Percentiles rank a stretch among this genome's conserved stretches.
Evolutionary conservation across 2,329 filamentous ascomycete species (phyloP).

Genomic region (Exophiala calicioides): DNA sequence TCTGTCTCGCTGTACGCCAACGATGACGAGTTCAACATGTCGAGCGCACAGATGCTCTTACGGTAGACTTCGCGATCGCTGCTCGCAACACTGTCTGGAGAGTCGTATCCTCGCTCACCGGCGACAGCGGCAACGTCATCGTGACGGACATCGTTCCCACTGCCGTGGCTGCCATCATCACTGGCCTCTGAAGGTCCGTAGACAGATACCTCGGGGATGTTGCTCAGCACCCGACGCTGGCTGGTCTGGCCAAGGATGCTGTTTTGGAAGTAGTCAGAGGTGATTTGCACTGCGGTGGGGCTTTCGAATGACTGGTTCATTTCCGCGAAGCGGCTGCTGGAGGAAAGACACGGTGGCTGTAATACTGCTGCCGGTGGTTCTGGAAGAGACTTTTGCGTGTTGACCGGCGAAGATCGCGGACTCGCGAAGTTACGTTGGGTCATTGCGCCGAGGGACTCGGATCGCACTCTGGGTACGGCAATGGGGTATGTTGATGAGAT

Average conservation of each 20-base stretch:
- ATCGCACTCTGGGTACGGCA: slow-evolving; percentile 7
- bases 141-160: slow-evolving; percentile 11
- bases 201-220: slow-evolving; percentile 23
- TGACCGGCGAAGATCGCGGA: slow-evolving; percentile 8
- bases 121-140: too few relatives aligned
- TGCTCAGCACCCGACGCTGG: slow-evolving; percentile 22
- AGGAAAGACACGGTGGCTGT: slow-evolving; percentile 1
- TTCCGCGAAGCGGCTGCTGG: slow-evolving; percentile 11
- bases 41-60: slow-evolving; percentile 23
- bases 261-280: slow-evolving; percentile 20
- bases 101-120: too few relatives aligned
- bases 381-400: slow-evolving; percentile 21
- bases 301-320: slow-evolving; percentile 13
- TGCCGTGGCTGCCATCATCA: not conserved
- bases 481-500: too few relatives aligned
- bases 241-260: slow-evolving; percentile 23
- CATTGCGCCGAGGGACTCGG: slow-evolving; percentile 20
- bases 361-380: slow-evolving; percentile 8
- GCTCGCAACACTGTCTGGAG: slow-evolving; percentile 23
- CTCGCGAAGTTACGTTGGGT: slow-evolving; percentile 5
- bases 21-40: slow-evolving; percentile 21
- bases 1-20: slow-evolving; percentile 18
- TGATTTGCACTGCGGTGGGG: slow-evolving; percentile 20
- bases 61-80: slow-evolving; percentile 27
- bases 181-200: slow-evolving; percentile 5